Evolutionary conservation across 495 filamentous ascomycete genomes (phyloP).

Genomic region (Talaromyces trachyspermus): DNA sequence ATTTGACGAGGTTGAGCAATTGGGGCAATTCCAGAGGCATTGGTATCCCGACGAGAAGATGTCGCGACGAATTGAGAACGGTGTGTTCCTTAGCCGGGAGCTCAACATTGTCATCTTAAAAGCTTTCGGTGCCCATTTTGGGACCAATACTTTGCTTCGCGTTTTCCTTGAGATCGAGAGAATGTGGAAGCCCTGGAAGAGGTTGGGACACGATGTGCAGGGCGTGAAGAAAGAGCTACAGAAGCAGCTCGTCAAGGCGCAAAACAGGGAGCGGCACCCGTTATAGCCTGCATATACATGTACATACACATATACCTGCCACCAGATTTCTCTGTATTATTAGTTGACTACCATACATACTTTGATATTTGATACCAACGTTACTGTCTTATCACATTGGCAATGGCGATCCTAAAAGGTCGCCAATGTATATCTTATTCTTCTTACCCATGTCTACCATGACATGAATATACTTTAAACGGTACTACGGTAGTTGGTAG

Average conservation of each 20-base stretch:
- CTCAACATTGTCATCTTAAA: constrained; percentile 35
- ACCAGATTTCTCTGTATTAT: no score
- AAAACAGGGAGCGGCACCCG: background rate
- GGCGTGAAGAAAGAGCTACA: constrained; percentile 35
- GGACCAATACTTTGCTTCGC: constrained; percentile 29
- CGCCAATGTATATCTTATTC: no score
- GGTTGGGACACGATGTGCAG: constrained; percentile 29
- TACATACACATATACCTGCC: no score
- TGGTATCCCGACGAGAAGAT: constrained; percentile 11
- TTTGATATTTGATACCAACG: no score
- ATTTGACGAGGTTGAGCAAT: background rate
- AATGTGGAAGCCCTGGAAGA: constrained; percentile 34
- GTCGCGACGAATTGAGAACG: constrained; percentile 31
- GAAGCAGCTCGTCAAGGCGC: constrained; percentile 19
- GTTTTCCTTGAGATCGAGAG: constrained; percentile 35
- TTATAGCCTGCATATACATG: background rate
- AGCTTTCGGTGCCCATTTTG: constrained; percentile 36
- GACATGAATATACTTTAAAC: no score
- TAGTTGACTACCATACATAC: no score
- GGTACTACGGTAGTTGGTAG: no score
- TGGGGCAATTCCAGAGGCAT: background rate
- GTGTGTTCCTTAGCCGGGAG: constrained; percentile 35
- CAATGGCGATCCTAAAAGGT: no score
- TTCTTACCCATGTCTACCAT: no score
- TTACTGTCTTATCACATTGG: no score